phyloP scores from a whole-genome alignment of 1,284 basidiomycete species.

The Earliella scabrosa region DNA sequence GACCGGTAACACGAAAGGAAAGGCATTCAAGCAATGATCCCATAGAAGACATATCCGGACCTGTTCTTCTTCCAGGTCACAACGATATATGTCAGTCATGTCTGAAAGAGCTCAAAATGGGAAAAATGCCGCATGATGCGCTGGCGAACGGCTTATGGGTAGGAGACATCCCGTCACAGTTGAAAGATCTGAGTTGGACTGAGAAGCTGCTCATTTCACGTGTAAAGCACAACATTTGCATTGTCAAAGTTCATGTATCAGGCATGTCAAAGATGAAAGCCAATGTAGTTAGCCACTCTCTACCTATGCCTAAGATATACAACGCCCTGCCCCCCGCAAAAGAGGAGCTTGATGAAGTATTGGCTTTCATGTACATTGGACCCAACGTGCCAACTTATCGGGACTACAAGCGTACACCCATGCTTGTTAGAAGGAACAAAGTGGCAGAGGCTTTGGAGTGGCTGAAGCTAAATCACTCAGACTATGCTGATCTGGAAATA shows the following conservation, averaged over 20 bases:
- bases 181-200: neutral
- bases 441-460: too few relatives aligned
- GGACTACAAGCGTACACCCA: too few relatives aligned
- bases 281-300: neutral
- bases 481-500: conserved; percentile 42
- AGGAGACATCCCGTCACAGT: neutral
- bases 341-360: neutral
- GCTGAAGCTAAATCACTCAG: conserved; percentile 32
- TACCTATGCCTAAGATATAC: neutral
- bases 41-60: neutral
- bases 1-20: neutral
- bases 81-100: neutral
- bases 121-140: neutral
- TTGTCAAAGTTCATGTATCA: neutral
- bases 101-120: neutral
- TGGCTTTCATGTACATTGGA: neutral
- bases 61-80: neutral
- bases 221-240: neutral
- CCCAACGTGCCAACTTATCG: neutral
- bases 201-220: too few relatives aligned
- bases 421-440: too few relatives aligned
- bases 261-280: neutral
- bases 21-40: neutral
- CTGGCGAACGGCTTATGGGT: neutral
- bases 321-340: neutral